These are phyloP conservation scores for Paralagenidium karlingii DNA, from an alignment of 352 stramenopile species.

Conservation along the genomic window DNA sequence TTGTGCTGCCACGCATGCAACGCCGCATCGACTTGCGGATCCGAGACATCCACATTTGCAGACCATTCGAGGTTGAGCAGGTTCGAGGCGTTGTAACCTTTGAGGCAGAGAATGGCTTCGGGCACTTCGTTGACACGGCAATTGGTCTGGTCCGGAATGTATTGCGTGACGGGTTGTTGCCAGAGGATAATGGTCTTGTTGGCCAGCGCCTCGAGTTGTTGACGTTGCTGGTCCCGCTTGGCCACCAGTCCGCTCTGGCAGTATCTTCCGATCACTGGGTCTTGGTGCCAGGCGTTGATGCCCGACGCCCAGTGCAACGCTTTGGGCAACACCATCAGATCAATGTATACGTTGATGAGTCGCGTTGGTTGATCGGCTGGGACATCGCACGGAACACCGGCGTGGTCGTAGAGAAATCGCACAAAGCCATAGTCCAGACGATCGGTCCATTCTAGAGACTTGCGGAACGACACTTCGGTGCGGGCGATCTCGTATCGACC, in stretches of 20 bases:
- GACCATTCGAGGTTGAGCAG: conserved; percentile 2
- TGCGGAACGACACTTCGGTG: neutral
- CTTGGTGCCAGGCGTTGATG: neutral
- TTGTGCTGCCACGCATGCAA: neutral
- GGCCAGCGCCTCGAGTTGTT: neutral
- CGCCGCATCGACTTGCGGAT: neutral
- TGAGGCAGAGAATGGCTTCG: conserved; percentile 3
- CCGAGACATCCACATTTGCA: neutral
- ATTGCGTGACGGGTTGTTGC: neutral
- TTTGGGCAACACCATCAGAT: conserved; percentile 1
- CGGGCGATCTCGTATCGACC: conserved; percentile 1
- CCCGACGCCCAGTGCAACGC: neutral
- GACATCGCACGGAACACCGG: conserved; percentile 1
- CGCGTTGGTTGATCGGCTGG: neutral
- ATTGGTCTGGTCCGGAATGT: neutral
- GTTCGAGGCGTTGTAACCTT: conserved; percentile 2
- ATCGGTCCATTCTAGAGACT: neutral
- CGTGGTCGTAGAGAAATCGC: conserved; percentile 2
- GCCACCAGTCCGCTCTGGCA: neutral
- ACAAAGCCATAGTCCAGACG: conserved; percentile 1
- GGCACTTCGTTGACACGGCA: conserved; percentile 1
- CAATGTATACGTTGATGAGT: conserved; percentile 4
- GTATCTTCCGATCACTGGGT: conserved; percentile 1
- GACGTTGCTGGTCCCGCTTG: neutral
- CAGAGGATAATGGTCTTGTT: neutral